Evolutionary conservation across 2,329 filamentous ascomycete species (phyloP).

Genomic region (Cordyceps javanica): DNA sequence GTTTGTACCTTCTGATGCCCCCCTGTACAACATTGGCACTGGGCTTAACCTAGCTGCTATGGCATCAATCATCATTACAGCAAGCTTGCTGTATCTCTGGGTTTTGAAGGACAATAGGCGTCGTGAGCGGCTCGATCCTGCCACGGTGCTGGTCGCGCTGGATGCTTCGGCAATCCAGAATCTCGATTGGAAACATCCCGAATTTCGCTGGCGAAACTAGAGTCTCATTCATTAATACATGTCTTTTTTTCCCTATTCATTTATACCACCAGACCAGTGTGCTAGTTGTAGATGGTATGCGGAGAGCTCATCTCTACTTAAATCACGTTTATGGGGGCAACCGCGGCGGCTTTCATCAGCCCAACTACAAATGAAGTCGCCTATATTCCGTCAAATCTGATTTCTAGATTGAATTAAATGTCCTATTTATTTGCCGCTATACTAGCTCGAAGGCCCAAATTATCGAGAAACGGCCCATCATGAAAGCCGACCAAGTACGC

Average conservation of each 20-base stretch:
- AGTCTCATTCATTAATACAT: too few relatives aligned
- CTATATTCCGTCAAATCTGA: too few relatives aligned
- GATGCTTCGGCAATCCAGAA: slow-evolving; percentile 48
- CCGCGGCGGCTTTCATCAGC: too few relatives aligned
- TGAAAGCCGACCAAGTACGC: slow-evolving; percentile 30
- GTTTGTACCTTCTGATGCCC: slow-evolving; percentile 53
- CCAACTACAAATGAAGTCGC: too few relatives aligned
- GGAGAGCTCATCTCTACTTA: too few relatives aligned
- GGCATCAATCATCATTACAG: slow-evolving; percentile 46
- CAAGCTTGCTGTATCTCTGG: slow-evolving; percentile 47
- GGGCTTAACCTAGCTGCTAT: slow-evolving; percentile 60
- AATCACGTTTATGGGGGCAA: too few relatives aligned
- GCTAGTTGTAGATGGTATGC: too few relatives aligned
- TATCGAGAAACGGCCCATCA: slow-evolving; percentile 28
- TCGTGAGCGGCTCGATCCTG: slow-evolving; percentile 47
- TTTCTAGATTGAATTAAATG: neutral
- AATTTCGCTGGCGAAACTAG: slow-evolving; percentile 51
- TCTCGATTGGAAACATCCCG: slow-evolving; percentile 63
- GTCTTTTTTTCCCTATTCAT: too few relatives aligned
- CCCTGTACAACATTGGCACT: slow-evolving; percentile 64
- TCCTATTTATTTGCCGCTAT: neutral
- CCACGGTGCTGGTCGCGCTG: slow-evolving; percentile 51
- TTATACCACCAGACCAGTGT: too few relatives aligned
- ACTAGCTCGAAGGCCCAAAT: neutral
- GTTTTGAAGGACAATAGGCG: slow-evolving; percentile 58